Evolutionary conservation across 1,284 basidiomycete species (phyloP).

Genomic region (Pascua guehoae): DNA sequence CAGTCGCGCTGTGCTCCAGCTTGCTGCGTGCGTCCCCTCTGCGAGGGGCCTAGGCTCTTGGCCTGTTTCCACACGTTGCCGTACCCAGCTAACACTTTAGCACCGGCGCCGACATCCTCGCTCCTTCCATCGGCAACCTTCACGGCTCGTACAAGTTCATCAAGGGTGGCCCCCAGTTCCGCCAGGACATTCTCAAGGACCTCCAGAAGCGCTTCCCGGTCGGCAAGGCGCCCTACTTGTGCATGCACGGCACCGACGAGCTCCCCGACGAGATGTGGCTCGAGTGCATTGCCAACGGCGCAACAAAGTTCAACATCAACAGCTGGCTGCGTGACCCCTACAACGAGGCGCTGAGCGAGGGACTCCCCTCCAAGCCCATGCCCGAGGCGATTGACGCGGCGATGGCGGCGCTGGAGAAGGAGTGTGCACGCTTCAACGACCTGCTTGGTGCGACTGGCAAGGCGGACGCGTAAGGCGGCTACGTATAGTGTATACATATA

Average conservation of each 20-base stretch:
- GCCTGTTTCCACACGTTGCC: too few species aligned
- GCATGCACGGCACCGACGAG: constrained; percentile 49
- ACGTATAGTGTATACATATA: constrained; percentile 11
- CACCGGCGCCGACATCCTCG: constrained; percentile 51
- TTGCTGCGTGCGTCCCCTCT: too few species aligned
- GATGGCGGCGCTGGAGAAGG: constrained; percentile 38
- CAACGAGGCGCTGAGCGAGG: constrained; percentile 30
- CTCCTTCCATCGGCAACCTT: constrained; percentile 52
- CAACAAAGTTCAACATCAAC: constrained; percentile 50
- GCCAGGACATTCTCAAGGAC: constrained; percentile 37
- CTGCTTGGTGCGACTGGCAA: constrained; percentile 43
- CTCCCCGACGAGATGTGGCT: constrained; percentile 44
- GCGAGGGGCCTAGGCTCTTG: too few species aligned
- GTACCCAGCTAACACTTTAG: constrained; percentile 4
- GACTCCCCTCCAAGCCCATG: constrained; percentile 37
- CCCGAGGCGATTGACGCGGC: constrained; percentile 47
- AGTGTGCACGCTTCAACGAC: constrained; percentile 41
- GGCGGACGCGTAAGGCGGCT: constrained; percentile 22
- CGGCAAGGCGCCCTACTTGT: constrained; percentile 29
- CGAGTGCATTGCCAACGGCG: constrained; percentile 44
- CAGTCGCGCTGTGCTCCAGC: too few species aligned
- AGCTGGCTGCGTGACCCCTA: constrained; percentile 50
- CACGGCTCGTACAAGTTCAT: constrained; percentile 48
- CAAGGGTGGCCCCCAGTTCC: constrained; percentile 39
- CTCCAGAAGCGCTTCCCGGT: constrained; percentile 28